Conservation (phyloP, 805 yeast species). For the Candida bentonensis region DNA sequence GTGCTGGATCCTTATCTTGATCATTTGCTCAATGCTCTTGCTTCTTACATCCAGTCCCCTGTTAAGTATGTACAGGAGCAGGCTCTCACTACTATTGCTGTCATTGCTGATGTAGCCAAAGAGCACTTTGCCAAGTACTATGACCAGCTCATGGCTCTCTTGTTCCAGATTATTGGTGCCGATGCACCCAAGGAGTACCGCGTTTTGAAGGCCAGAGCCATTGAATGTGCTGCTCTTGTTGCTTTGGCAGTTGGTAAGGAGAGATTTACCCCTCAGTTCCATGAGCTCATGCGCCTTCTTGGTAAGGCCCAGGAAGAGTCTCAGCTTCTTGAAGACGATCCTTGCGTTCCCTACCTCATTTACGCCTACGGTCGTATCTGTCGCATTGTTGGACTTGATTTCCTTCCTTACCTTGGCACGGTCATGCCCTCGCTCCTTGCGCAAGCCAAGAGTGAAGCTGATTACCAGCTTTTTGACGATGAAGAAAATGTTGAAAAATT, state of each 20-base stretch:
- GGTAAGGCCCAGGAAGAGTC: constrained; percentile 46
- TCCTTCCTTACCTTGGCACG: constrained; percentile 65
- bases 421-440: constrained; percentile 82
- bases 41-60: constrained; percentile 68
- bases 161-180: constrained; percentile 62
- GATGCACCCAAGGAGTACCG: constrained; percentile 71
- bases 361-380: constrained; percentile 97
- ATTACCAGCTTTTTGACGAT: constrained; percentile 71
- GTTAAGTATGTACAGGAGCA: constrained; percentile 94
- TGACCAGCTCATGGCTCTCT: constrained; percentile 84
- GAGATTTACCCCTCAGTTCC: constrained; percentile 62
- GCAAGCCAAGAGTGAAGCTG: constrained; percentile 83
- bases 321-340: constrained; percentile 54
- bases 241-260: constrained; percentile 93
- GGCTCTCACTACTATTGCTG: constrained; percentile 90
- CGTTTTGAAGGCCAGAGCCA: constrained; percentile 76
- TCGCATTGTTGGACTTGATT: constrained; percentile 69
- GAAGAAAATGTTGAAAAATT: constrained; percentile 76
- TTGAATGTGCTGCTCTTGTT: constrained; percentile 89
- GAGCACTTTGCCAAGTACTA: constrained; percentile 78
- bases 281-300: constrained; percentile 57
- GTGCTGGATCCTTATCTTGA: constrained; percentile 88
- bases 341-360: constrained; percentile 71
- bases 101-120: constrained; percentile 94
- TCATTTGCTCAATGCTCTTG: constrained; percentile 54